Evolutionary conservation across 148 eudicot genomes (phyloP).

Genomic region (Salicornia ramosissima): DNA sequence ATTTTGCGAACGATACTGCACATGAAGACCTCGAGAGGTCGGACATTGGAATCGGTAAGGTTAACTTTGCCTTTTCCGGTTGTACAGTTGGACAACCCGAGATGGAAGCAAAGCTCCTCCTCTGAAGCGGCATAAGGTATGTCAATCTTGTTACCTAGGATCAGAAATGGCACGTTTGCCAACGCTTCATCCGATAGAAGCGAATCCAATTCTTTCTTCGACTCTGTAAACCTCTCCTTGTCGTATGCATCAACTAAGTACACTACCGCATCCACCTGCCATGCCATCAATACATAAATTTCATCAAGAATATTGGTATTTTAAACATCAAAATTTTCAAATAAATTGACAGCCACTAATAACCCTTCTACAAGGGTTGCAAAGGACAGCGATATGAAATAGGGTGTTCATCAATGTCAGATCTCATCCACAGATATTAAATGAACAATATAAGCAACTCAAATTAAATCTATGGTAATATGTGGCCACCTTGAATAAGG

Average conservation of each 20-base stretch:
- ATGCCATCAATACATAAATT: no score
- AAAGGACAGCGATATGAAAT: no score
- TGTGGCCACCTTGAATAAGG: no score
- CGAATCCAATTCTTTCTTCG: constrained; percentile 57
- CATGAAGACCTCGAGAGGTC: constrained; percentile 61
- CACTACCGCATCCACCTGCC: constrained; percentile 63
- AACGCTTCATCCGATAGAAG: constrained; percentile 57
- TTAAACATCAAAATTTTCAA: no score
- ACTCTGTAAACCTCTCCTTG: constrained; percentile 56
- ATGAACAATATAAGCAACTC: no score
- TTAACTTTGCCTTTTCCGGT: constrained; percentile 66
- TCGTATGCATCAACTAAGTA: constrained; percentile 61
- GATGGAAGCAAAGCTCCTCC: constrained; percentile 51
- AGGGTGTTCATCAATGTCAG: no score
- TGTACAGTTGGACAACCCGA: constrained; percentile 50
- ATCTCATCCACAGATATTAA: no score
- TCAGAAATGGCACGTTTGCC: constrained; percentile 52
- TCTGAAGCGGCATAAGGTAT: constrained; percentile 68
- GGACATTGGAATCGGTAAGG: constrained; percentile 51
- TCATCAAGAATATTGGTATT: no score
- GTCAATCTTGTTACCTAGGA: constrained; percentile 62
- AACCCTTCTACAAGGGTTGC: no score
- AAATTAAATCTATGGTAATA: no score
- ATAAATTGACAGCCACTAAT: no score
- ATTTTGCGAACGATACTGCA: constrained; percentile 72